phyloP scores from a whole-genome alignment of 2,329 filamentous ascomycete species.

The Arthrobotrys musiformis region DNA sequence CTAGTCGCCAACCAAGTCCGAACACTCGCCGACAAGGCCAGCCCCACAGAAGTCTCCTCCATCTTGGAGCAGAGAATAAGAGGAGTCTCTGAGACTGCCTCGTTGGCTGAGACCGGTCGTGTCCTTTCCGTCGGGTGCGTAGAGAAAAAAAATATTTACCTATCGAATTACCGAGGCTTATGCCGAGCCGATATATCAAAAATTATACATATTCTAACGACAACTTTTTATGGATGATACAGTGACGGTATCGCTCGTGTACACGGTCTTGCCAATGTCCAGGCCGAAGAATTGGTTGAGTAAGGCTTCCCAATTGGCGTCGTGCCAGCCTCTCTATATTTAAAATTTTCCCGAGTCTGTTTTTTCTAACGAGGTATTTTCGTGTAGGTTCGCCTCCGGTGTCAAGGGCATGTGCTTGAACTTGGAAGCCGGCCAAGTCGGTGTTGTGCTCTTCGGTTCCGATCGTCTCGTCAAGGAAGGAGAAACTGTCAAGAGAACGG shows the following conservation, averaged over 20 bases:
- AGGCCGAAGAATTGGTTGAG: slow-evolving; percentile 99
- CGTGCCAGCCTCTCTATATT: slow-evolving; percentile 18
- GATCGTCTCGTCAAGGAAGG: slow-evolving; percentile 99
- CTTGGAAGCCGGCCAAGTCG: slow-evolving; percentile 99
- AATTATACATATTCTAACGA: slow-evolving; percentile 45
- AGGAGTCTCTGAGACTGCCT: slow-evolving; percentile 95
- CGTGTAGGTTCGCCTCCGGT: slow-evolving; percentile 90
- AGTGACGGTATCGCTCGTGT: slow-evolving; percentile 99
- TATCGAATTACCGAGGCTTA: slow-evolving; percentile 13
- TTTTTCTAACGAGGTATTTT: slow-evolving; percentile 53
- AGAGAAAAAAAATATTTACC: slow-evolving; percentile 33
- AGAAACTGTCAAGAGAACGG: slow-evolving; percentile 99
- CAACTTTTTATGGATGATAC: slow-evolving; percentile 62
- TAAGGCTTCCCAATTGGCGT: slow-evolving; percentile 69
- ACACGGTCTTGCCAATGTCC: slow-evolving; percentile 99
- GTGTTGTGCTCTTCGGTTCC: slow-evolving; percentile 99
- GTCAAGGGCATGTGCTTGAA: slow-evolving; percentile 99
- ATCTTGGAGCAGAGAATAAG: slow-evolving; percentile 99
- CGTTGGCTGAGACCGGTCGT: slow-evolving; percentile 97
- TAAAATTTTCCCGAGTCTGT: slow-evolving; percentile 31
- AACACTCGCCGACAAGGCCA: slow-evolving; percentile 91
- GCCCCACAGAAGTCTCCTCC: slow-evolving; percentile 97
- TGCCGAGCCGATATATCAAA: slow-evolving; percentile 16
- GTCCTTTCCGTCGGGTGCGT: slow-evolving; percentile 99
- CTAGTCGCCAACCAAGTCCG: slow-evolving; percentile 79